Evolutionary conservation across 192 early-diverging fungal genomes (phyloP).

Genomic region (Rhizophlyctis rosea): DNA sequence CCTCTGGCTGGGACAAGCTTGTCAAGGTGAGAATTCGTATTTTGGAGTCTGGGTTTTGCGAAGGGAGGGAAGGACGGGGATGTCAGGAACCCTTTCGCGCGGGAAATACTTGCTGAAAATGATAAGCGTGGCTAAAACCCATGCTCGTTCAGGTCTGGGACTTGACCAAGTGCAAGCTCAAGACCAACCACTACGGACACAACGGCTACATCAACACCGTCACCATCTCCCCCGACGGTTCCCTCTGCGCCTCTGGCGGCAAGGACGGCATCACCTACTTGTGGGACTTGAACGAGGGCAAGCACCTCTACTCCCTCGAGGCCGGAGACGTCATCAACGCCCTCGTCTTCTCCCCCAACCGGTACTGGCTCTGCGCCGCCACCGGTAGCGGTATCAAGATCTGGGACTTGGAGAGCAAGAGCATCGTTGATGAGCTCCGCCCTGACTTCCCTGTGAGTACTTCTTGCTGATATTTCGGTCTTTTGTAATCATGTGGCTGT

Average conservation of each 20-base stretch:
- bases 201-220: slow-evolving; percentile 96
- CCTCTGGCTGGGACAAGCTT: slow-evolving; percentile 98
- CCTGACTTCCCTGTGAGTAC: slow-evolving; percentile 33
- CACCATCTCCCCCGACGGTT: slow-evolving; percentile 99
- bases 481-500: no score
- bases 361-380: slow-evolving; percentile 99
- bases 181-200: slow-evolving; percentile 99
- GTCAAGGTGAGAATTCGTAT: slow-evolving; percentile 80
- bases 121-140: no score
- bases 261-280: slow-evolving; percentile 99
- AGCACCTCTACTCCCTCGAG: slow-evolving; percentile 99
- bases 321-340: slow-evolving; percentile 95
- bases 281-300: slow-evolving; percentile 99
- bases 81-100: background rate
- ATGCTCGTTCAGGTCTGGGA: slow-evolving; percentile 99
- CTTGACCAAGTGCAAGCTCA: slow-evolving; percentile 95
- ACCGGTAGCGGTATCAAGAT: slow-evolving; percentile 95
- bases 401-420: slow-evolving; percentile 99
- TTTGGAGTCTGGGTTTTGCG: background rate
- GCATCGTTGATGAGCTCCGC: slow-evolving; percentile 82
- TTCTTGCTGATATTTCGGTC: no score
- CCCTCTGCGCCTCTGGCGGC: slow-evolving; percentile 99
- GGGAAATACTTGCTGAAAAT: slow-evolving; percentile 31
- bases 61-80: background rate
- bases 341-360: slow-evolving; percentile 98